A percentile compares a stretch with the other conserved stretches of the same genome.
These are phyloP conservation scores for Dillenia turbinata DNA, from an alignment of 164 flowering plant genomes.

Conservation along the genomic window DNA sequence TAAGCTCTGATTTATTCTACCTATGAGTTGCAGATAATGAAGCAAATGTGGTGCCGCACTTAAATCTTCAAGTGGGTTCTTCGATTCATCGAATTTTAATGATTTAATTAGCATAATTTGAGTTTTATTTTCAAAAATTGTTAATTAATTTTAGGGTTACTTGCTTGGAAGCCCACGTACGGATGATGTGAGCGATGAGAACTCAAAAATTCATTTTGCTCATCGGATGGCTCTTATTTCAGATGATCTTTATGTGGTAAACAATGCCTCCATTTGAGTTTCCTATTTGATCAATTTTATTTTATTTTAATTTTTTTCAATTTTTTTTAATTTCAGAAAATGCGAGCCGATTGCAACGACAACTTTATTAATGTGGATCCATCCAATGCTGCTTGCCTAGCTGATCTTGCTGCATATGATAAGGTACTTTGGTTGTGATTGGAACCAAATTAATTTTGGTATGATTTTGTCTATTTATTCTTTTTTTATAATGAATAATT, in stretches of 20 bases:
- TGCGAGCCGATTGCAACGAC: conserved; percentile 27
- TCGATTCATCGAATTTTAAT: background rate
- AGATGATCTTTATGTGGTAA: conserved; percentile 48
- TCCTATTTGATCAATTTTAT: background rate
- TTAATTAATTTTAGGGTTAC: conserved; percentile 34
- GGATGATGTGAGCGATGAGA: conserved; percentile 9
- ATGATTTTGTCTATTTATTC: background rate
- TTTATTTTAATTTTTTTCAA: background rate
- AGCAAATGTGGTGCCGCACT: conserved; percentile 13
- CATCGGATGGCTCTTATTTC: conserved; percentile 46
- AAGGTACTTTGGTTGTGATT: too few relatives aligned
- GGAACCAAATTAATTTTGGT: too few relatives aligned
- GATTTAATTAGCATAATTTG: background rate
- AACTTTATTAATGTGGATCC: conserved; percentile 23
- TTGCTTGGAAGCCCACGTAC: conserved; percentile 42
- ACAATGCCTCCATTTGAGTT: background rate
- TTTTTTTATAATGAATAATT: background rate
- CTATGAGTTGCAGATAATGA: conserved; percentile 16
- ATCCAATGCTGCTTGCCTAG: conserved; percentile 16
- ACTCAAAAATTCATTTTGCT: conserved; percentile 25
- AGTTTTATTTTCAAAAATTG: background rate
- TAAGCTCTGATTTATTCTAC: too few relatives aligned
- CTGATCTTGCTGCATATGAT: conserved; percentile 21
- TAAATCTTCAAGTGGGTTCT: conserved; percentile 16
- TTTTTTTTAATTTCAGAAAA: conserved; percentile 12